A percentile compares a stretch with the other conserved stretches of the same genome.
Evolutionary conservation across 2,329 filamentous ascomycete genomes (phyloP).

Genomic region (Parastagonospora nodorum): DNA sequence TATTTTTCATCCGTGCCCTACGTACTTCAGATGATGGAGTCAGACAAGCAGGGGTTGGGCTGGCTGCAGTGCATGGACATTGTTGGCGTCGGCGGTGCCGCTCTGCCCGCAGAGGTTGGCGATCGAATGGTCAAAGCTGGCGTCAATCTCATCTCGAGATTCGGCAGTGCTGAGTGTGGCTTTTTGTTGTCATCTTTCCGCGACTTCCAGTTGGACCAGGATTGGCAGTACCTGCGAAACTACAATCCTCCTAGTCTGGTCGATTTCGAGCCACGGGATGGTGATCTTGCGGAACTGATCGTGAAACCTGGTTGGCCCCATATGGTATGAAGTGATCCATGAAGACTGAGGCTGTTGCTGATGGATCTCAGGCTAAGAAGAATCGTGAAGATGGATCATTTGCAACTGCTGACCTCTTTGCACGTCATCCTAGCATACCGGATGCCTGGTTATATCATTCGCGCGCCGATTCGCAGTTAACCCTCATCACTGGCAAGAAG

Average conservation of each 20-base stretch:
- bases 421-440: constrained; percentile 56
- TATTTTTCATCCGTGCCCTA: constrained; percentile 76
- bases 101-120: constrained; percentile 59
- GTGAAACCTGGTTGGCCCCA: constrained; percentile 64
- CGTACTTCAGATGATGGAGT: constrained; percentile 85
- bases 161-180: constrained; percentile 69
- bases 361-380: constrained; percentile 50
- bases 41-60: constrained; percentile 82
- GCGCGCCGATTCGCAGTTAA: constrained; percentile 65
- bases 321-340: constrained; percentile 31
- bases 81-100: constrained; percentile 68
- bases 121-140: constrained; percentile 56
- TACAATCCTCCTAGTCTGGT: constrained; percentile 51
- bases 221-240: constrained; percentile 65
- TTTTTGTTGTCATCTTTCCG: constrained; percentile 68
- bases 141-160: constrained; percentile 65
- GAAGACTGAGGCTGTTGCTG: constrained; percentile 1
- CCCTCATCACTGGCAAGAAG: constrained; percentile 69
- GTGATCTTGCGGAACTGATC: constrained; percentile 59
- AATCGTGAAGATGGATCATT: constrained; percentile 66
- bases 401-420: constrained; percentile 67
- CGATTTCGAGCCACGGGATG: constrained; percentile 50
- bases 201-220: constrained; percentile 58
- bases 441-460: constrained; percentile 68
- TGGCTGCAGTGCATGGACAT: constrained; percentile 63